Base-by-base conservation (phyloP, 176 grass and related monocot species). In the Urochloa ruziziensis region DNA sequence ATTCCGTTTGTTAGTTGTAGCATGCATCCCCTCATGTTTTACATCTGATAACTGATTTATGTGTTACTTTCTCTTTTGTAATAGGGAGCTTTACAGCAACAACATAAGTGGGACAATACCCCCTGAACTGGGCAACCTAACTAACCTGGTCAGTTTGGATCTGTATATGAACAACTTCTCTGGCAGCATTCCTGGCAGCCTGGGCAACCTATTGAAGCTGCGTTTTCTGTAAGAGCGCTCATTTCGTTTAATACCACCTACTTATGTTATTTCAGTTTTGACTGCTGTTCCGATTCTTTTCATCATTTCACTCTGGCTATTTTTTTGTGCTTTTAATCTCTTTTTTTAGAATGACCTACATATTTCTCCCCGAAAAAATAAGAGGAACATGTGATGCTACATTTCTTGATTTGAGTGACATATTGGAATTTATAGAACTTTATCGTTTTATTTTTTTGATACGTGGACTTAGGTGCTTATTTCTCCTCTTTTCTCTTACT, bases 81-180 rank as follows among this genome's bases (percentile, higher is more conserved):
- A 86, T 33, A 95, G 93, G 90, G 90, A 95, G 84, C 79, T 95
- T 73, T 95, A 95, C 78, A 95, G 87, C 80, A 95, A 95, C 82
- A 95, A 74, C 74, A 88, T 95, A 74, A 92, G 85, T 74, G 93
- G 93, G 54, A 80, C 81, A 66, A 85, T 95, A 78, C 90, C 90
- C n/a, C 77, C 77, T 88, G 90, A 92, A 78, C 90, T 95, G 30
- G 93, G 93, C 52, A 90, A 95, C 83, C 79, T 95, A 47, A 92
- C 85, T 77, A 94, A 88, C 67, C 81, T 95, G 58, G 88, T 92
- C 66, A 95, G 90, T 89, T 90, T 95, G 93, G 93, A 95, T 88
- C 88, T 95, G 21, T 95, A 95, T 43, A 83, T 92, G 61, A 95
- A 95, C 70, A 81, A 65, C 10, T 88, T 95, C 62, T 90, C 74